Base-by-base conservation (phyloP, 805 yeast genomes). In the Starmerella sp. region DNA sequence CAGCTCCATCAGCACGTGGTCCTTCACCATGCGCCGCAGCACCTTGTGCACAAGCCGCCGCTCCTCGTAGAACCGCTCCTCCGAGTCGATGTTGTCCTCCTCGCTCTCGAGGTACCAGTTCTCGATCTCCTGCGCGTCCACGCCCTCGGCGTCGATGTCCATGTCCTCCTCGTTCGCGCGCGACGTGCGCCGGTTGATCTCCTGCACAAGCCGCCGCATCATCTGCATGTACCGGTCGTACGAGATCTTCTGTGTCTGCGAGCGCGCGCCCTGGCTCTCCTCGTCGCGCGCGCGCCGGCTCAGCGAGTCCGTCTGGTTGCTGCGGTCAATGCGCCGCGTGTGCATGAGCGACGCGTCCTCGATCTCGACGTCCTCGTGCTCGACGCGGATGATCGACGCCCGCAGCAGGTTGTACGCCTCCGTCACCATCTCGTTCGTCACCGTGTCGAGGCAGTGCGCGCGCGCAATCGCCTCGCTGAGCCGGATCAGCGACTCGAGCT, bases 401-500 rank as follows among this genome's bases (percentile, higher is more conserved):
- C 93, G 81, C 63, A 93, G 75, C 59, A 93, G 73, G 64, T 85
- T 91, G 68, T 85, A 89, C 0, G 98, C 98, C 67, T 93, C 97
- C 3, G 90, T 84, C 46, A 91, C 97, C 68, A 88, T 86, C 37
- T 77, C 76, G 7, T 91, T 86, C 0, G 91, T 81, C 53, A 89
- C 83, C 59, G 82, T 89, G 60, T 86, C 93, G 17, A 90, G 86
- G 71, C 97, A 90, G 69, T 91, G 93, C 31, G 97, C 97, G 61
- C 96, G 78, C 1, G 98, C 97, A 70, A 93, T 90, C 1, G 96
- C 97, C 68, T 93, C 98, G 3, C 93, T 82, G 56, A 93, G 76
- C 66, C 98, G 79, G 61, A 93, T 84, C 29, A 60, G 48, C 6
- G 63, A 60, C 71, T 91, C 98, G 65, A 93, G 77, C 68, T 93